These are phyloP conservation scores for Gentiana straminea DNA, from an alignment of 257 asterid genomes.

Conservation along the genomic window DNA sequence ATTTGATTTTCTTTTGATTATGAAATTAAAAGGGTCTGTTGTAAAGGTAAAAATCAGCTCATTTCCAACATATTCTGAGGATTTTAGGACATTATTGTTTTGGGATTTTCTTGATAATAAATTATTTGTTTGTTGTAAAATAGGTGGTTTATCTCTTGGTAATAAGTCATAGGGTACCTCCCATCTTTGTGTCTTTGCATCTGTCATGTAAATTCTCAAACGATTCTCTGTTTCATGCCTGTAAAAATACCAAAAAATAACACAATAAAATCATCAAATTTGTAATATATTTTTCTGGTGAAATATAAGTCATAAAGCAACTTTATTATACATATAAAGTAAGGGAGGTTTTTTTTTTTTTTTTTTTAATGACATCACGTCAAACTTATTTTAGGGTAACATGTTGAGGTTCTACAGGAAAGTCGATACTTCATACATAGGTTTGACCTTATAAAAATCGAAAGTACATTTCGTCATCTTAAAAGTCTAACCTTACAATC, in stretches of 20 bases:
- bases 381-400: too few species aligned
- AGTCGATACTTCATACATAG: too few species aligned
- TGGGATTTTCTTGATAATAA: conserved; percentile 17
- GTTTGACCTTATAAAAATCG: too few species aligned
- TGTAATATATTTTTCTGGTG: too few species aligned
- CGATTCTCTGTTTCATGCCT: conserved; percentile 81
- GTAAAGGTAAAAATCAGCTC: conserved; percentile 59
- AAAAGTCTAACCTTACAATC: too few species aligned
- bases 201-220: conserved; percentile 78
- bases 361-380: too few species aligned
- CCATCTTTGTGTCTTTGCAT: conserved; percentile 78
- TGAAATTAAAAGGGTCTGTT: conserved; percentile 70
- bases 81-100: conserved; percentile 6
- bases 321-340: too few species aligned
- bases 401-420: too few species aligned
- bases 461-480: too few species aligned
- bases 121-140: conserved; percentile 20
- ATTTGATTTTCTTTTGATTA: conserved; percentile 64
- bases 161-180: conserved; percentile 80
- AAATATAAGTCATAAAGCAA: too few species aligned
- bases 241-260: neutral
- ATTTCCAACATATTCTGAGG: conserved; percentile 33
- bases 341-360: too few species aligned
- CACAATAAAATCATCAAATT: too few species aligned
- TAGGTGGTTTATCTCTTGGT: conserved; percentile 57